Base-by-base conservation (phyloP, 768 basidiomycete species). In the Dentipellis fragilis region DNA sequence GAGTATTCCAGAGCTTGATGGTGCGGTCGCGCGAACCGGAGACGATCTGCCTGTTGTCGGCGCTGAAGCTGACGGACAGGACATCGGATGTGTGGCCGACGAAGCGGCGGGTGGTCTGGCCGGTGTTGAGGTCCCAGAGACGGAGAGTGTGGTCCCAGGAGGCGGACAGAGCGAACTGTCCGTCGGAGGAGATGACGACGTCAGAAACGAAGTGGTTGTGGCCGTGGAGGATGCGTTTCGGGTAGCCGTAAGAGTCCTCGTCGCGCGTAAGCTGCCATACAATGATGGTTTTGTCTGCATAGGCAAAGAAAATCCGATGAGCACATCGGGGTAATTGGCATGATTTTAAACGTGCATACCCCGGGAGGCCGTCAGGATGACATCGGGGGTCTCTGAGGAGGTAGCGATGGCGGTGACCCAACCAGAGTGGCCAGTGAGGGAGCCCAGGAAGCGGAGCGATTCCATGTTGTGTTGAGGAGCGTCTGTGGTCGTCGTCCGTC, bases 91-190 rank as follows among this genome's bases (percentile, higher is more conserved):
- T 93, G 80, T 99, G 96, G 63, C 96, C 96, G 63, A 98, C 89
- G 69, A 99, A 99, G 67, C 91, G 87, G 68, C 93, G 89, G 62
- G 96, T 98, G 59, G 96, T 99, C 62, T 79, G 72, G 57, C 96
- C 96, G 50, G 89, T 97, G 84, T 97, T 97, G 59, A 99, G 83
- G 74, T 99, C 96, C 96, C 96, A 99, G 58, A 99, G 86, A 68
- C 96, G 90, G 66, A 99, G 89, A 39, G 96, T 98, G 79, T 98
- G 95, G 77, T 99, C 96, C 96, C 96, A 98, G 45, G 95, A 98
- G 39, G 96, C 89, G 60, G 96, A 98, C 59, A 99, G 87, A 48
- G 96, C 95, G 72, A 97, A 98, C 76, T 98, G 95, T 67, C 96
- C 96, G 71, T 99, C 96, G 58, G 95, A 96, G 58, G 95, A 97